A percentile compares a stretch with the other conserved stretches of the same genome.
Evolutionary conservation across 2,329 filamentous ascomycete genomes (phyloP).

Genomic region (Venturia carpophila): DNA sequence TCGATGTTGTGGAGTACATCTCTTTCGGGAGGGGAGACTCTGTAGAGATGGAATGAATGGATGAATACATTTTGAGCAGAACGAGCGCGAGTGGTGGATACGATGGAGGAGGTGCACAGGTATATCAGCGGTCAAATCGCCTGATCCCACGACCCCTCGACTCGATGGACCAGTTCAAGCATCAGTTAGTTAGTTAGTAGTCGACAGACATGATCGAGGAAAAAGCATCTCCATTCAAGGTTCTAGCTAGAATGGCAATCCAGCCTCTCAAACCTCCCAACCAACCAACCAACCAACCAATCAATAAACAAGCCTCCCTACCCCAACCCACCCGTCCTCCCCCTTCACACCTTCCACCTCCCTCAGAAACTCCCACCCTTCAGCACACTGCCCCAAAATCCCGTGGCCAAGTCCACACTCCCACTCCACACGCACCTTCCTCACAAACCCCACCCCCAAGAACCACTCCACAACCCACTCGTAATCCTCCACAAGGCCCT

Average conservation of each 20-base stretch:
- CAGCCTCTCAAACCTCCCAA: too few relatives aligned
- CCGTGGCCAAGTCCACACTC: background rate
- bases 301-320: background rate
- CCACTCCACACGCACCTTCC: background rate
- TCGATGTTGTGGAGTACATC: background rate
- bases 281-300: background rate
- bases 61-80: background rate
- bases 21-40: background rate
- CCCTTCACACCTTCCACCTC: background rate
- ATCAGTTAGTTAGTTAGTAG: too few relatives aligned
- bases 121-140: too few relatives aligned
- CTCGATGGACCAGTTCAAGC: too few relatives aligned
- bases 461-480: background rate
- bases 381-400: background rate
- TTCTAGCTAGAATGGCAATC: too few relatives aligned
- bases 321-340: background rate
- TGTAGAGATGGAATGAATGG: background rate
- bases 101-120: too few relatives aligned
- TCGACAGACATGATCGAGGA: too few relatives aligned
- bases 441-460: background rate
- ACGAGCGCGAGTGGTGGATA: too few relatives aligned
- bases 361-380: background rate
- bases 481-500: background rate
- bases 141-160: too few relatives aligned
- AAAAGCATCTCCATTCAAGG: background rate